Percentiles rank a stretch among this genome's conserved stretches.
Evolutionary conservation across 1,284 basidiomycete species (phyloP).

Genomic region (Rugosomyces carneus): DNA sequence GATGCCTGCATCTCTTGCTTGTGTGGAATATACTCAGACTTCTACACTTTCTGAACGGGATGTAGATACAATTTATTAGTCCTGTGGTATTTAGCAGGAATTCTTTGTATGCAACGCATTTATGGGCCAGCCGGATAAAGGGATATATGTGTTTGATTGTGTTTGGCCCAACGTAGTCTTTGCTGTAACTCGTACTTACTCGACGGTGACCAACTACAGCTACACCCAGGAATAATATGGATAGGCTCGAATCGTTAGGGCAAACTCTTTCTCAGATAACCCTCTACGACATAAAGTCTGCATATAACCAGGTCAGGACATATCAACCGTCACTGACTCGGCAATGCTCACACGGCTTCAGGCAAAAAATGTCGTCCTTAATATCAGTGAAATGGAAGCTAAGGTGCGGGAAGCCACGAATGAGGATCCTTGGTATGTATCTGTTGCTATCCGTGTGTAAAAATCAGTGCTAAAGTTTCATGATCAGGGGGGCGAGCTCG

Average conservation of each 20-base stretch:
- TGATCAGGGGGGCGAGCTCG: slow-evolving; percentile 88
- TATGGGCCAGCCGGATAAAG: too few relatives aligned
- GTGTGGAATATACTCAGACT: too few relatives aligned
- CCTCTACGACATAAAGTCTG: slow-evolving; percentile 89
- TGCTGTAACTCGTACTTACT: not conserved
- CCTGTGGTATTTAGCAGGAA: too few relatives aligned
- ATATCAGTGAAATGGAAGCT: slow-evolving; percentile 95
- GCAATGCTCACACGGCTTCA: slow-evolving; percentile 23
- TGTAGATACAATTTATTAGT: too few relatives aligned
- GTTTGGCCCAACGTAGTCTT: slow-evolving; percentile 1
- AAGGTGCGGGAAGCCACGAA: slow-evolving; percentile 98
- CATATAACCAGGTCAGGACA: slow-evolving; percentile 78
- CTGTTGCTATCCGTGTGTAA: not conserved
- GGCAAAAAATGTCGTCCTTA: slow-evolving; percentile 89
- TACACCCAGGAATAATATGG: slow-evolving; percentile 35
- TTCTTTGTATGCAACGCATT: not conserved
- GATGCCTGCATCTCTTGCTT: too few relatives aligned
- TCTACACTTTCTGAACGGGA: too few relatives aligned
- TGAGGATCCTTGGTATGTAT: slow-evolving; percentile 88
- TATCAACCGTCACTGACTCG: not conserved
- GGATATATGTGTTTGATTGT: slow-evolving; percentile 13
- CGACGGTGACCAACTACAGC: not conserved
- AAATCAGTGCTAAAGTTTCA: slow-evolving; percentile 2
- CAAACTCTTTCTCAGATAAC: slow-evolving; percentile 70
- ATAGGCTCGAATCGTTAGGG: slow-evolving; percentile 61